Base-by-base conservation (phyloP, 2,329 filamentous ascomycete genomes). In the Microascus cirrosus region DNA sequence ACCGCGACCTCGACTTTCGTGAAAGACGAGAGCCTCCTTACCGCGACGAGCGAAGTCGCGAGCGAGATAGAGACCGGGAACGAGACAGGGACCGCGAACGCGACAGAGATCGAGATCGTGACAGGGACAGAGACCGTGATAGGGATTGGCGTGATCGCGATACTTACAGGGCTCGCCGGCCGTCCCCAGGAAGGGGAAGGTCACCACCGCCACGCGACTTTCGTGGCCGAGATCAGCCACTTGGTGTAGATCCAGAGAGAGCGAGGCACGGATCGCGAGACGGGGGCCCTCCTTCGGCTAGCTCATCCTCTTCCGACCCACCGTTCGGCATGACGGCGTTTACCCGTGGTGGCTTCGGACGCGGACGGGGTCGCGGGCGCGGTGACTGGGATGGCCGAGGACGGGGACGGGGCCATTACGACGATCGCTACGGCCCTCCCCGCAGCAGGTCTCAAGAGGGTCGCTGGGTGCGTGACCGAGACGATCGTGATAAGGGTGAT, bases 231-330 rank as follows among this genome's bases (percentile, higher is more conserved):
- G 73, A 82, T 59, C 68, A 77, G 73, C 1, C 84, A 83, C 74
- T 84, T 35, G 84, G 83, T 53, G 73, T 87, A 7, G 87, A 91
- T 62, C 77, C 83, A 8, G 83, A 85, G 59, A 79, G 87, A 59
- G 82, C 84, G 20, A 77, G 87, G 57, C 78, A 87, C 53, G 84
- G 80, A 18, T 90, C 87, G 10, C 78, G 88, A 65, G 88, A 92
- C 64, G 87, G 69, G 11, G 73, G 87, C 0, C 86, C 87, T 12
- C 79, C 84, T 24, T 88, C 86, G 1, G 86, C 85, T 20, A 85
- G 85, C 4, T 89, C 87, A 2, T 83, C 83, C 11, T 84, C 83
- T 24, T 88, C 87, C 0, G 87, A 91, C 61, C 78, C 82, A 13
- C 77, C 80, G 1, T 85, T 86, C 59, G 79, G 76, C 20, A 66